Conservation (phyloP, 2,329 filamentous ascomycete genomes). For the Aspergillus sclerotialis region DNA sequence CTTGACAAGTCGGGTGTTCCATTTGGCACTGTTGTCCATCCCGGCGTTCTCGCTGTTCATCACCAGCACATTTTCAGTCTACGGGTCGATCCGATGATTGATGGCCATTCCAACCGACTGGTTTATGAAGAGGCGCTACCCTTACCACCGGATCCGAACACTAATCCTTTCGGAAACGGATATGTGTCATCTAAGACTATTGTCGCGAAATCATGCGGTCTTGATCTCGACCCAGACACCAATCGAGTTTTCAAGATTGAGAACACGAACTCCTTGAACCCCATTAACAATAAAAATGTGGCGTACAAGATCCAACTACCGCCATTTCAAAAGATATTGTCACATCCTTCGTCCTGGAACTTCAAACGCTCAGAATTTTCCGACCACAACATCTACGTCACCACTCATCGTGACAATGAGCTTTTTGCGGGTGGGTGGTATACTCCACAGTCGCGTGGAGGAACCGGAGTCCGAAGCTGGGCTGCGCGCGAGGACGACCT, state of each 20-base stretch:
- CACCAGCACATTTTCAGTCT: conserved; percentile 65
- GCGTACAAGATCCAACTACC: conserved; percentile 38
- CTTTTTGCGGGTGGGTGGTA: conserved; percentile 45
- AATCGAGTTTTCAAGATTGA: no score
- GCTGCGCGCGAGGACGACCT: not conserved
- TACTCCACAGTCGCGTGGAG: conserved; percentile 40
- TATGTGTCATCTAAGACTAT: not conserved
- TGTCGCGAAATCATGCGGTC: not conserved
- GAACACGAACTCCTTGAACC: no score
- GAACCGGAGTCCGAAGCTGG: conserved; percentile 20
- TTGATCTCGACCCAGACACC: not conserved
- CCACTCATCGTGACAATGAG: conserved; percentile 25
- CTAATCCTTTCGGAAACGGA: not conserved
- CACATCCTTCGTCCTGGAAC: conserved; percentile 35
- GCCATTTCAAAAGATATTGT: conserved; percentile 43
- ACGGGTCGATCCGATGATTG: conserved; percentile 59
- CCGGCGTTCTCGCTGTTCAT: conserved; percentile 60
- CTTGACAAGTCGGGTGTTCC: conserved; percentile 45
- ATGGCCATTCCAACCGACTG: conserved; percentile 49
- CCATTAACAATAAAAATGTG: conserved; percentile 39
- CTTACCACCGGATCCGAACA: not conserved
- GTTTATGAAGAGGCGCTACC: conserved; percentile 48
- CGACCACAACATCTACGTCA: not conserved
- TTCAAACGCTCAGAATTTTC: conserved; percentile 41
- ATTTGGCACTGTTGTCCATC: conserved; percentile 58